Conservation (phyloP, 2,329 filamentous ascomycete genomes). For the Penicillium freii region DNA sequence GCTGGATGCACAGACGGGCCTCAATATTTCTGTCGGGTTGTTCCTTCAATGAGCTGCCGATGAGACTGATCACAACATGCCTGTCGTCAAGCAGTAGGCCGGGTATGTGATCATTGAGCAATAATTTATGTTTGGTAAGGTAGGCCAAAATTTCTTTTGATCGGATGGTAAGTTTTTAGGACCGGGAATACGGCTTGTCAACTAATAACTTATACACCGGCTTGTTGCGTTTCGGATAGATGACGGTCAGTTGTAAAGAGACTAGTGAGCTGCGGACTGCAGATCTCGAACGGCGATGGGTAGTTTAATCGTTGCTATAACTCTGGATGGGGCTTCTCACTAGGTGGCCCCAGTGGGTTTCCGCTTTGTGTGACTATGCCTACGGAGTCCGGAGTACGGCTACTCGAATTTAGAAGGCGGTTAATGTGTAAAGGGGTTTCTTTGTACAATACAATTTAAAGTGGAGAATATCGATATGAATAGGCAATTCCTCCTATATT, state of each 20-base stretch:
- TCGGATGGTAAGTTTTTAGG: constrained; percentile 49
- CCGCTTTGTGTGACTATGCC: constrained; percentile 57
- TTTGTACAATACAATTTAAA: background rate
- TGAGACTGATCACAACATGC: constrained; percentile 28
- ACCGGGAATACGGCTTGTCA: constrained; percentile 30
- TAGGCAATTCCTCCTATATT: background rate
- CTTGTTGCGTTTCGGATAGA: constrained; percentile 45
- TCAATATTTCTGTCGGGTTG: constrained; percentile 40
- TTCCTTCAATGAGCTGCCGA: constrained; percentile 32
- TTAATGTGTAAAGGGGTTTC: constrained; percentile 8
- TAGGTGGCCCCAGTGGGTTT: constrained; percentile 51
- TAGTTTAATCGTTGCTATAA: constrained; percentile 51
- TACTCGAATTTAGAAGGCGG: constrained; percentile 15
- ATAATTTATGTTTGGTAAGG: constrained; percentile 48
- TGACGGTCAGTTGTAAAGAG: constrained; percentile 32
- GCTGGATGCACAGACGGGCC: constrained; percentile 42
- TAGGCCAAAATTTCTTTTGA: constrained; percentile 35
- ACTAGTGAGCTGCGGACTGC: constrained; percentile 40
- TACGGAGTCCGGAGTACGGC: background rate
- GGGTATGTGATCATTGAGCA: constrained; percentile 43
- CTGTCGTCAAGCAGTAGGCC: constrained; percentile 35
- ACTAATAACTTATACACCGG: constrained; percentile 42
- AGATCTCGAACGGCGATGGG: constrained; percentile 48
- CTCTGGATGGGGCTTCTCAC: constrained; percentile 57
- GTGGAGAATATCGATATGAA: constrained; percentile 1